Evolutionary conservation across 1,284 basidiomycete genomes (phyloP).

Genomic region (Mycosarcoma maydis): DNA sequence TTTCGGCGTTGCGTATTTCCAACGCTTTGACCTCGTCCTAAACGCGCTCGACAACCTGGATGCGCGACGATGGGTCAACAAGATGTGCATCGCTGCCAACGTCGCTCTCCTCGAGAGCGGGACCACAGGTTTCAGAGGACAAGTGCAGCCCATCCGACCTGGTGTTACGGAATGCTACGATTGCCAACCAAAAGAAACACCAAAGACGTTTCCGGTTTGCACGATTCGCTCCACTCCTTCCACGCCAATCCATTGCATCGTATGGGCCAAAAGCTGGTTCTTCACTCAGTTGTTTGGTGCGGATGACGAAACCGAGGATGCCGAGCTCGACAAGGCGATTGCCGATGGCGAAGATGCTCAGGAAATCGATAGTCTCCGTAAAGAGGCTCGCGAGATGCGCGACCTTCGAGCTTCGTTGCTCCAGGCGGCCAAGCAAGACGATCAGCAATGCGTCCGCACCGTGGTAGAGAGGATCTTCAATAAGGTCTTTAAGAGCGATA

Average conservation of each 20-base stretch:
- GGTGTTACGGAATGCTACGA: slow-evolving; percentile 63
- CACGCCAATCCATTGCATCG: slow-evolving; percentile 97
- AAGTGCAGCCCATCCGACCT: slow-evolving; percentile 58
- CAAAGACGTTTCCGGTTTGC: slow-evolving; percentile 96
- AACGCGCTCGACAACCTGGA: slow-evolving; percentile 90
- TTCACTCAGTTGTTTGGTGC: slow-evolving; percentile 70
- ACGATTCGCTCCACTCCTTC: slow-evolving; percentile 97
- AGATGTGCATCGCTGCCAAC: slow-evolving; percentile 90
- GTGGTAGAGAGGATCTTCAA: slow-evolving; percentile 81
- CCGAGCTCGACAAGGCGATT: slow-evolving; percentile 84
- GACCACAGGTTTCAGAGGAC: slow-evolving; percentile 92
- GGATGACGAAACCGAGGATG: slow-evolving; percentile 66
- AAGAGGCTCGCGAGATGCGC: slow-evolving; percentile 88
- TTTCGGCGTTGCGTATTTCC: slow-evolving; percentile 90
- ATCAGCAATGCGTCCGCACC: slow-evolving; percentile 65
- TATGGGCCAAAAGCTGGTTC: slow-evolving; percentile 99
- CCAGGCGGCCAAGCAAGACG: slow-evolving; percentile 29
- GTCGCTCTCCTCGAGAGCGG: slow-evolving; percentile 95
- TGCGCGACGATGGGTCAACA: slow-evolving; percentile 74
- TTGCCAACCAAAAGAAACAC: slow-evolving; percentile 76
- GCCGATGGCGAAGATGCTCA: slow-evolving; percentile 86
- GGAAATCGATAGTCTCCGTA: slow-evolving; percentile 88
- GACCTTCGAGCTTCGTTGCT: slow-evolving; percentile 74
- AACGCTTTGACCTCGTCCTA: slow-evolving; percentile 87
- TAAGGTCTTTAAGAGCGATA: slow-evolving; percentile 91